Percentiles rank a stretch among this genome's conserved stretches.
phyloP scores from a whole-genome alignment of 176 grass and related monocot genomes.

The Chloris gayana region DNA sequence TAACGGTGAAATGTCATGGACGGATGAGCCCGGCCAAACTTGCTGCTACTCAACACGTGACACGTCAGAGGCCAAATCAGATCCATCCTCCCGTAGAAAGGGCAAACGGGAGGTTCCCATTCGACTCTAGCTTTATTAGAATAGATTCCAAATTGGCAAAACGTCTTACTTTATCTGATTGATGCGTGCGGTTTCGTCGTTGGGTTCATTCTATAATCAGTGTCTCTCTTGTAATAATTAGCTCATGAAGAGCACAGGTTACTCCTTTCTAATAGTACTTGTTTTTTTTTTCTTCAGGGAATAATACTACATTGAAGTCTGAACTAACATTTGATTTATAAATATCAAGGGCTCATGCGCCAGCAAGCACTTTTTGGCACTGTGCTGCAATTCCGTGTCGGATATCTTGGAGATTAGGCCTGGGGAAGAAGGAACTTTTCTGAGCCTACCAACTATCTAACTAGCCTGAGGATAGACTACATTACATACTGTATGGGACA shows the following conservation, averaged over 20 bases:
- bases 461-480: background rate
- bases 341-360: background rate
- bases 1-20: background rate
- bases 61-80: constrained; percentile 36
- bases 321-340: background rate
- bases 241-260: no score
- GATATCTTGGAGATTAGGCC: constrained; percentile 33
- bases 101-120: background rate
- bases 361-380: constrained; percentile 30
- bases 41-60: constrained; percentile 2
- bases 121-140: constrained; percentile 23
- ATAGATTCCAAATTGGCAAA: constrained; percentile 40
- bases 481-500: background rate
- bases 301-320: background rate
- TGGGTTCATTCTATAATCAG: background rate
- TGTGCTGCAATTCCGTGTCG: constrained; percentile 25
- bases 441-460: constrained; percentile 3
- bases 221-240: background rate
- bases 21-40: constrained; percentile 30
- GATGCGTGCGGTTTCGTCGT: constrained; percentile 24
- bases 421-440: constrained; percentile 19
- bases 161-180: constrained; percentile 27
- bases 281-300: background rate
- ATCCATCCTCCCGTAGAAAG: constrained; percentile 30
- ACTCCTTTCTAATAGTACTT: no score